Evolutionary conservation across 768 basidiomycete species (phyloP).

Genomic region (Naganishia vishniacii): DNA sequence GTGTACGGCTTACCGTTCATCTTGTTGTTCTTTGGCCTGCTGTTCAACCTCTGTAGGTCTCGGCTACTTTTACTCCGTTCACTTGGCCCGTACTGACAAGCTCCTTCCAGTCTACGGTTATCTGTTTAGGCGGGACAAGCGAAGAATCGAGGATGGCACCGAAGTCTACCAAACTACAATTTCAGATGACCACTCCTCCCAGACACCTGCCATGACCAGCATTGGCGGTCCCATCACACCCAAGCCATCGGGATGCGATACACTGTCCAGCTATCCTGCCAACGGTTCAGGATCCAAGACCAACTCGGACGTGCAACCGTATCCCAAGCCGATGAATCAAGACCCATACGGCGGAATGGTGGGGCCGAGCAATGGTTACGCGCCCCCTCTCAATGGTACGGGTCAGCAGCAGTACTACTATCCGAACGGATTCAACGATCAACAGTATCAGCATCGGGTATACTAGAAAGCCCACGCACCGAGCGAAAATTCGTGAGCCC

Average conservation of each 20-base stretch:
- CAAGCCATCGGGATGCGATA: slow-evolving; percentile 3
- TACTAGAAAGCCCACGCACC: not conserved
- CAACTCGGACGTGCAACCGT: not conserved
- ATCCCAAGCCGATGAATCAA: not conserved
- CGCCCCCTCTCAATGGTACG: slow-evolving; percentile 1
- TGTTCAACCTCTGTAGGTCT: slow-evolving; percentile 52
- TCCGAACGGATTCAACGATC: slow-evolving; percentile 6
- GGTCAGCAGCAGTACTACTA: slow-evolving; percentile 18
- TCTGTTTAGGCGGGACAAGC: slow-evolving; percentile 41
- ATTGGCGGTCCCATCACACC: not conserved
- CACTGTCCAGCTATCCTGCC: not conserved
- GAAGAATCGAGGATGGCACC: slow-evolving; percentile 45
- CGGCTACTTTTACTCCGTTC: not conserved
- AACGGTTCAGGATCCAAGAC: not conserved
- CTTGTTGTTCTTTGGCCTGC: slow-evolving; percentile 63
- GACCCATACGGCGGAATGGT: not conserved
- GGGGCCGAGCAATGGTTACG: not conserved
- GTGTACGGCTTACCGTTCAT: slow-evolving; percentile 67
- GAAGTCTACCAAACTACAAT: slow-evolving; percentile 40
- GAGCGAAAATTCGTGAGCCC: not conserved
- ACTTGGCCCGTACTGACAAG: not conserved
- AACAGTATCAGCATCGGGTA: slow-evolving; percentile 13
- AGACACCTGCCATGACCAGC: slow-evolving; percentile 30
- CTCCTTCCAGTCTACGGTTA: slow-evolving; percentile 39
- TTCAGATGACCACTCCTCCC: slow-evolving; percentile 32